Evolutionary conservation across 1,284 basidiomycete genomes (phyloP).

Genomic region (Cutaneotrichosporon mucoides): DNA sequence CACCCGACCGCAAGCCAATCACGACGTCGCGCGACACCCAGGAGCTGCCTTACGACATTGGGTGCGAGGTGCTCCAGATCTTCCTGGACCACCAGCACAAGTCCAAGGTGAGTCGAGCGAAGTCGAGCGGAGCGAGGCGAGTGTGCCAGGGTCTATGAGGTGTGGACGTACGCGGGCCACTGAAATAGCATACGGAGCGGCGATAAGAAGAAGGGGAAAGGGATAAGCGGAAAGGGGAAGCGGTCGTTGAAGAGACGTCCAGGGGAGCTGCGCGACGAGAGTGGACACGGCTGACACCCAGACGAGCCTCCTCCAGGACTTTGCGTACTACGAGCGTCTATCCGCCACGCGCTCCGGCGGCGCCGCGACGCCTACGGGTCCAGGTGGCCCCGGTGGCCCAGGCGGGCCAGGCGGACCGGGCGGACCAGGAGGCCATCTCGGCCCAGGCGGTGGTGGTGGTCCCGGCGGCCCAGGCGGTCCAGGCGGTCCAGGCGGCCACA

Average conservation of each 20-base stretch:
- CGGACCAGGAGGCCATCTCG: neutral
- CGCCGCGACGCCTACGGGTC: neutral
- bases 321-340: conserved; percentile 74
- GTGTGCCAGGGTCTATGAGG: no score
- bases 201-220: no score
- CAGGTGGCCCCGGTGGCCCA: neutral
- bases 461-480: neutral
- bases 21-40: conserved; percentile 65
- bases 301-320: conserved; percentile 88
- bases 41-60: conserved; percentile 86
- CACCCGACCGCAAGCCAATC: conserved; percentile 91
- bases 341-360: conserved; percentile 11
- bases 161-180: no score
- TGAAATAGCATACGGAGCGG: no score
- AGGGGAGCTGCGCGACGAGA: no score
- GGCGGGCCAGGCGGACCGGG: neutral
- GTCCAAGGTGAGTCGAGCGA: conserved; percentile 52
- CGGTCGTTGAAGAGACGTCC: no score
- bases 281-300: no score
- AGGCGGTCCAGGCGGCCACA: neutral
- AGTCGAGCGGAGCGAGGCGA: no score
- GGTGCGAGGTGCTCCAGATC: conserved; percentile 88
- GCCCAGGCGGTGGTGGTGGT: no score
- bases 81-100: conserved; percentile 75
- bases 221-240: no score